Conservation (phyloP, 2,329 filamentous ascomycete species). For the Annulohypoxylon truncatum region DNA sequence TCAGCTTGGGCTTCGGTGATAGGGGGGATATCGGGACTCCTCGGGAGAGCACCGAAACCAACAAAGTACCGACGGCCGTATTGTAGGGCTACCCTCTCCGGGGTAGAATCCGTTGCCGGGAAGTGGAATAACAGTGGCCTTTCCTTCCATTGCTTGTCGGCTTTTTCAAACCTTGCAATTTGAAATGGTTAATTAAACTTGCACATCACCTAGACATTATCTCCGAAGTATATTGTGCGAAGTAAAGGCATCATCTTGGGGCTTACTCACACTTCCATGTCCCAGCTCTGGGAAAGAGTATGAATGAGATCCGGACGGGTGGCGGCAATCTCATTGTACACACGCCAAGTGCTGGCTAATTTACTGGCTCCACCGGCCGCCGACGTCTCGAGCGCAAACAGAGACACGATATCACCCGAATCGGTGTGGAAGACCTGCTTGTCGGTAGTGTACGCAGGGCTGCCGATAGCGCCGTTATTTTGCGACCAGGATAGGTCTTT, state of each 20-base stretch:
- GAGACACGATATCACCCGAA: slow-evolving; percentile 67
- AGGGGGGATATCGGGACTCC: slow-evolving; percentile 65
- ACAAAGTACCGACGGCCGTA: slow-evolving; percentile 71
- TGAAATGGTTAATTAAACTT: slow-evolving; percentile 56
- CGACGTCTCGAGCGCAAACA: slow-evolving; percentile 66
- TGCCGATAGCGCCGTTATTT: slow-evolving; percentile 60
- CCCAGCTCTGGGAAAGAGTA: slow-evolving; percentile 65
- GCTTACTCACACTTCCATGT: slow-evolving; percentile 58
- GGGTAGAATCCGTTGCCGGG: slow-evolving; percentile 56
- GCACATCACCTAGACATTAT: background rate
- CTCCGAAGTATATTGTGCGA: background rate
- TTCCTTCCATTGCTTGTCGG: slow-evolving; percentile 57
- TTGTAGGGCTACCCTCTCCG: slow-evolving; percentile 68
- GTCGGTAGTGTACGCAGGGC: slow-evolving; percentile 69
- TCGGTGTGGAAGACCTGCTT: slow-evolving; percentile 74
- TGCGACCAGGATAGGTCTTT: slow-evolving; percentile 63
- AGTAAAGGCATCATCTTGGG: background rate
- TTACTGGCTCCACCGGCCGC: slow-evolving; percentile 68
- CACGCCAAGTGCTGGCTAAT: slow-evolving; percentile 66
- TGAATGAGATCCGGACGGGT: slow-evolving; percentile 69
- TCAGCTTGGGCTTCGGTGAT: slow-evolving; percentile 66
- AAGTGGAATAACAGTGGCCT: slow-evolving; percentile 69
- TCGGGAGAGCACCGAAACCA: slow-evolving; percentile 65
- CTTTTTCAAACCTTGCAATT: slow-evolving; percentile 61
- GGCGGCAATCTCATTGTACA: slow-evolving; percentile 72